phyloP scores from a whole-genome alignment of 192 early-diverging fungal species.

The Entomortierella parvispora region DNA sequence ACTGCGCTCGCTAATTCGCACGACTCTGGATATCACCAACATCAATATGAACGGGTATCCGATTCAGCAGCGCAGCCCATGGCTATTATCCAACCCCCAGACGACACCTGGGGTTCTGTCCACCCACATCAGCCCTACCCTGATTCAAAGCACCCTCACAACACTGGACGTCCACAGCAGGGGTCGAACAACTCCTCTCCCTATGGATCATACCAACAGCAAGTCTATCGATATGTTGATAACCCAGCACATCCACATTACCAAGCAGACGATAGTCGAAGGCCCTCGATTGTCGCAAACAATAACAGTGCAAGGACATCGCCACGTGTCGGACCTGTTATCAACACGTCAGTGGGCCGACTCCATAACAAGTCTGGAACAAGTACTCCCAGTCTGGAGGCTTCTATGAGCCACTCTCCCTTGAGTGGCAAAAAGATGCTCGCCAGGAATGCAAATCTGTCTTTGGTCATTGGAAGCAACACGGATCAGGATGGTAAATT shows the following conservation, averaged over 20 bases:
- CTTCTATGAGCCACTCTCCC: conserved; percentile 31
- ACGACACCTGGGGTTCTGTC: conserved; percentile 44
- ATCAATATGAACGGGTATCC: conserved; percentile 32
- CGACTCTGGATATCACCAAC: conserved; percentile 34
- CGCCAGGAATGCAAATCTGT: conserved; percentile 41
- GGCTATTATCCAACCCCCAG: conserved; percentile 32
- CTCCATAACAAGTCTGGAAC: conserved; percentile 33
- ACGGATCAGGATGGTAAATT: conserved; percentile 50
- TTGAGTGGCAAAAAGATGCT: conserved; percentile 41
- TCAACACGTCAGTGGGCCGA: conserved; percentile 32
- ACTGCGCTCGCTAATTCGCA: neutral
- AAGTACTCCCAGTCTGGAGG: conserved; percentile 28
- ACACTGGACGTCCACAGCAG: conserved; percentile 24
- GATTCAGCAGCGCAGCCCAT: conserved; percentile 25
- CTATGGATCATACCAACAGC: conserved; percentile 39
- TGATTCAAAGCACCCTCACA: conserved; percentile 49
- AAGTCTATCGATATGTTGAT: conserved; percentile 30
- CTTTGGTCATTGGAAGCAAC: conserved; percentile 49
- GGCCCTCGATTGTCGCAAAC: conserved; percentile 21
- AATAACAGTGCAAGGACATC: conserved; percentile 47
- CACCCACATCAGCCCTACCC: conserved; percentile 51
- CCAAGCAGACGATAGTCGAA: conserved; percentile 33
- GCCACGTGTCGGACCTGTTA: conserved; percentile 43
- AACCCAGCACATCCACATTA: conserved; percentile 40
- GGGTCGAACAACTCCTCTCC: conserved; percentile 20